Percentiles rank a stretch among this genome's conserved stretches.
These are phyloP conservation scores for Vigna mungo DNA, from an alignment of 306 rosid species.

Conservation along the genomic window DNA sequence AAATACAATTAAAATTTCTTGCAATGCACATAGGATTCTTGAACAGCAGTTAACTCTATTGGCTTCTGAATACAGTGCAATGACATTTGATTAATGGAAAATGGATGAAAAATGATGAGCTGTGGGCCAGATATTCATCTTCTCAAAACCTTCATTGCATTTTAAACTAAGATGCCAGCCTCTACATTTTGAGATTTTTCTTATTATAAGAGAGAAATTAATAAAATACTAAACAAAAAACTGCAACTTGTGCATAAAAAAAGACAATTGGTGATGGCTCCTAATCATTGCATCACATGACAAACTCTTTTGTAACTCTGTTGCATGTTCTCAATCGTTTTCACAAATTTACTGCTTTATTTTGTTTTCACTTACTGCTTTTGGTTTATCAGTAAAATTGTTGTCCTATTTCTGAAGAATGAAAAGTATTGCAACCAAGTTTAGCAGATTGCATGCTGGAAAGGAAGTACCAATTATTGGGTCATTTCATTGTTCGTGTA, in stretches of 20 bases:
- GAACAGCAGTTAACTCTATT: not conserved
- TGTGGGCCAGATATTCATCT: constrained; percentile 27
- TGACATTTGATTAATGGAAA: not conserved
- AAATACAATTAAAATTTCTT: not conserved
- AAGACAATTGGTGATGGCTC: not conserved
- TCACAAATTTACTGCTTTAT: not conserved
- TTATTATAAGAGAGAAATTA: not conserved
- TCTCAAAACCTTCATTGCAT: constrained; percentile 23
- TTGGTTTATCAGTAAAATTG: too few species aligned
- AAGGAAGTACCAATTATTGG: too few species aligned
- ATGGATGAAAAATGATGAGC: not conserved
- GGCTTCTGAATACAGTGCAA: not conserved
- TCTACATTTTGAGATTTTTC: not conserved
- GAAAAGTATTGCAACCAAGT: too few species aligned
- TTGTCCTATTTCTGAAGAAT: too few species aligned
- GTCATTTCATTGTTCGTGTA: too few species aligned
- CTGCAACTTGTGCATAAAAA: not conserved
- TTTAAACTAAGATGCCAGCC: constrained; percentile 21
- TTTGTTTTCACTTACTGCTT: too few species aligned
- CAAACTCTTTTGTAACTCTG: not conserved
- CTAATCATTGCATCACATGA: constrained; percentile 28
- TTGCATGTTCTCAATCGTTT: not conserved
- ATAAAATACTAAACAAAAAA: not conserved
- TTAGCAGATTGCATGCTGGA: too few species aligned
- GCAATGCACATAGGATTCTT: constrained; percentile 20